Base-by-base conservation (phyloP, 2,329 filamentous ascomycete species). In the Geoglossum cookeanum region DNA sequence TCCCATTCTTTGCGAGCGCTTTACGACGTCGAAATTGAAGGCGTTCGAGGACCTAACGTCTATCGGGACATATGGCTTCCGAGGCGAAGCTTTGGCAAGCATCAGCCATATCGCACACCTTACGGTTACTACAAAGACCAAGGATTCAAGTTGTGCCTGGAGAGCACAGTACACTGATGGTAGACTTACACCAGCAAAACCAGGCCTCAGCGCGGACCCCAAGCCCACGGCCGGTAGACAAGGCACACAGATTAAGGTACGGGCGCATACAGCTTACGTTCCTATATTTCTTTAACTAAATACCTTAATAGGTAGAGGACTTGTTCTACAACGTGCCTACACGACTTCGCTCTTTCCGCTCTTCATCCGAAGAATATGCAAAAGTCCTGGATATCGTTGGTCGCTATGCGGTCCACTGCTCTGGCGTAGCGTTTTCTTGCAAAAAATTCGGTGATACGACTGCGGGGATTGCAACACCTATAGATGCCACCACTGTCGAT, bases 31-130 rank as follows among this genome's bases (percentile, higher is more conserved):
- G 11, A 98, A 98, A 68, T 77, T 98, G 59, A 89, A 92, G 63
- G 80, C 81, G 4, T 98, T 98, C 63, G 91, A 97, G 68, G 92
- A 98, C 68, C 75, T 98, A 53, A 81, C 81, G 45, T 86, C 83
- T 3, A 97, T 98, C 62, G 84, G 83, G 55, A 97, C 92, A 1
- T 98, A 98, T 68, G 92, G 92, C n/a, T 98, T 98, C 66, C 85
- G 92, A 56, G 92, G 92, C 57, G 92, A 98, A 70, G 92, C 92
- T 3, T 73, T 98, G 57, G 92, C 92, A 13, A 97, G 92, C 70
- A 98, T 98, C 68, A 97, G 91, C 66, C 92, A 98, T 68, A 96
- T 98, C 64, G 91, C 94, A 37, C 94, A 98, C 72, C 76, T 98
- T 27, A 88, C 84, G 3, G 88, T 98, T 48, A 97, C 91, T 1